phyloP scores from a whole-genome alignment of 495 filamentous ascomycete genomes.

The Darksidea phi region DNA sequence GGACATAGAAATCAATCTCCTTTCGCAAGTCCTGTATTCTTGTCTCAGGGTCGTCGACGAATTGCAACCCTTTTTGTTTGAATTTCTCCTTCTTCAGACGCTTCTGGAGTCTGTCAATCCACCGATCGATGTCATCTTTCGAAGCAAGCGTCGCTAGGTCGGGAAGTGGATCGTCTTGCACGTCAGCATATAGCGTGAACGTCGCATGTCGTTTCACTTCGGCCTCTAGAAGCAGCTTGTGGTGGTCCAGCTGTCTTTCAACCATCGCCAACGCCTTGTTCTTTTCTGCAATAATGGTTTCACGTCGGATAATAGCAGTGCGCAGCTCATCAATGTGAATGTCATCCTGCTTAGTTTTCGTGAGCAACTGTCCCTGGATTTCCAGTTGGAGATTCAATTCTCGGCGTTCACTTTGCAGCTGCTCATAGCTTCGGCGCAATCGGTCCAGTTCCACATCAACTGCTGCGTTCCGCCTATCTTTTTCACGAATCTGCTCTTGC shows the following conservation, averaged over 20 bases:
- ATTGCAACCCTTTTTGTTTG: neutral
- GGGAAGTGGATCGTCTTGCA: constrained; percentile 16
- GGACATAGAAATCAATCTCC: constrained; percentile 35
- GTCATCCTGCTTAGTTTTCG: constrained; percentile 23
- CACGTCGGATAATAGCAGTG: constrained; percentile 23
- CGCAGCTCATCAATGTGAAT: constrained; percentile 26
- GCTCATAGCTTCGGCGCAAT: neutral
- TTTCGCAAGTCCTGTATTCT: constrained; percentile 16
- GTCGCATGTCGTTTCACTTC: constrained; percentile 28
- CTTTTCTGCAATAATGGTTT: constrained; percentile 25
- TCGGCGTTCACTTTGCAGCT: constrained; percentile 12
- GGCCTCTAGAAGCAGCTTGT: constrained; percentile 26
- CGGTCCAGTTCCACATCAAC: constrained; percentile 16
- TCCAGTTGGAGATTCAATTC: constrained; percentile 17
- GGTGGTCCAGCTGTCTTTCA: constrained; percentile 31
- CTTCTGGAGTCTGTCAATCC: constrained; percentile 30
- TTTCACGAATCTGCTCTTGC: constrained; percentile 32
- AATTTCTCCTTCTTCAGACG: constrained; percentile 26
- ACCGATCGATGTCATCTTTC: constrained; percentile 34
- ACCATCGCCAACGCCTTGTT: constrained; percentile 26
- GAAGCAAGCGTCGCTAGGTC: constrained; percentile 26
- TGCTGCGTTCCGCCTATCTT: constrained; percentile 10
- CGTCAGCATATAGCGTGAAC: constrained; percentile 8
- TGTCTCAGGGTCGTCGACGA: neutral
- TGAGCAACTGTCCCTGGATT: constrained; percentile 22